These are phyloP conservation scores for Thermomyces lanuginosus DNA, from an alignment of 2,329 filamentous ascomycete genomes.

Conservation along the genomic window DNA sequence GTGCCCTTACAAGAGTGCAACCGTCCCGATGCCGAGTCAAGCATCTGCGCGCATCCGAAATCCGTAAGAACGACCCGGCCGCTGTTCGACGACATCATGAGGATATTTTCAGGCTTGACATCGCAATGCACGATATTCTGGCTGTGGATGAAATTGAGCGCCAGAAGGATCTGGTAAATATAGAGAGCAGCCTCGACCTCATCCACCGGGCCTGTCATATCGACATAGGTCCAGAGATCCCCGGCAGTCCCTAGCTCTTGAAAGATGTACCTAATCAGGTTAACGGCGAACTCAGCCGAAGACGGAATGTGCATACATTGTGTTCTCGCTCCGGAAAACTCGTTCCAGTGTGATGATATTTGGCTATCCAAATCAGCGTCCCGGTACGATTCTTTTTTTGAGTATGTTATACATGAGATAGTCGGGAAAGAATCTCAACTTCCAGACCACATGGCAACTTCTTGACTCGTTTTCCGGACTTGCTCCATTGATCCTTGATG, in stretches of 20 bases:
- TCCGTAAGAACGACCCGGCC: conserved; percentile 42
- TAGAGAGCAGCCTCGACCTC: conserved; percentile 40
- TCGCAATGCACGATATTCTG: conserved; percentile 43
- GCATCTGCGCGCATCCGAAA: conserved; percentile 39
- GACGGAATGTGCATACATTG: conserved; percentile 28
- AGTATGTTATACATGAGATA: conserved; percentile 34
- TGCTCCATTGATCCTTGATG: too few relatives aligned
- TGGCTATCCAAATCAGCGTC: conserved; percentile 23
- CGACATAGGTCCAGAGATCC: conserved; percentile 44
- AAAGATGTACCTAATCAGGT: conserved; percentile 38
- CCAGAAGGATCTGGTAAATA: conserved; percentile 39
- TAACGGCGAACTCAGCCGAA: conserved; percentile 4
- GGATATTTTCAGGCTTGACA: conserved; percentile 47
- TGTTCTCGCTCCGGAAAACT: conserved; percentile 37
- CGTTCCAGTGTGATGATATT: conserved; percentile 44
- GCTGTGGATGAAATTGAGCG: conserved; percentile 41
- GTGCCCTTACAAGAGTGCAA: conserved; percentile 43
- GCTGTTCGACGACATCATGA: conserved; percentile 38
- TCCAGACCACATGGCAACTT: conserved; percentile 15
- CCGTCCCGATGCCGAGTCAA: conserved; percentile 17
- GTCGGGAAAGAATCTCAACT: conserved; percentile 31
- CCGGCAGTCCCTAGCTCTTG: conserved; percentile 44
- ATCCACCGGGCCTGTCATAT: conserved; percentile 31
- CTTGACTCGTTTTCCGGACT: conserved; percentile 2
- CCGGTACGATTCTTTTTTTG: conserved; percentile 1